Base-by-base conservation (phyloP, 164 flowering plant species). In the Paratinospora sagittata region DNA sequence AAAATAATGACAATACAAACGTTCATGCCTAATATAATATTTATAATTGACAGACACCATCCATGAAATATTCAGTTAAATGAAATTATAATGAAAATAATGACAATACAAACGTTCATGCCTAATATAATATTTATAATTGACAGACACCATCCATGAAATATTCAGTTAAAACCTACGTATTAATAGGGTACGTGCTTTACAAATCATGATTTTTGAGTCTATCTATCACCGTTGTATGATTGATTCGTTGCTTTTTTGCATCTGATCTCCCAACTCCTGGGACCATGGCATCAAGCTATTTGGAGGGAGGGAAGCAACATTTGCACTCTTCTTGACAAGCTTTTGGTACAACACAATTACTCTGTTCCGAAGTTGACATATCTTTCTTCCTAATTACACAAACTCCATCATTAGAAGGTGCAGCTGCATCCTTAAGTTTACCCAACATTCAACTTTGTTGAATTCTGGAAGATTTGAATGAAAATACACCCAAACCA, bases 401-500 rank as follows among this genome's bases (percentile, higher is more conserved):
- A 9, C 24, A 63, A 14, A 58, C 24, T 3, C 69, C 66, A 39
- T 67, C 77, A n/a, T 55, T 8, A 17, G 82, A 58, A 0, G 84
- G 82, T 6, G 78, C 75, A 0, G 76, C 74, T 1, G 93, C 93
- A 12, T 87, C 89, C 69, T 72, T 84, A 12, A 93, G 87, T 19
- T 94, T 88, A 4, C 98, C 96, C 96, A 94, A 64, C 98, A 94
- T 65, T 92, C 93, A 94, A 71, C 90, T 90, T 19, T 92, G 97
- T 97, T 96, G 90, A 12, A 92, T n/a, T n/a, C n/a, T n/a, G n/a
- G n/a, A n/a, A n/a, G n/a, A n/a, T n/a, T n/a, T n/a, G n/a, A n/a
- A n/a, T n/a, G n/a, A n/a, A n/a, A n/a, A n/a, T n/a, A n/a, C n/a
- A n/a, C n/a, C n/a, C n/a, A n/a, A n/a, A n/a, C 98, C 45, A 81